Conservation (phyloP, 306 rosid genomes). For the Pterocarpus macrocarpus region DNA sequence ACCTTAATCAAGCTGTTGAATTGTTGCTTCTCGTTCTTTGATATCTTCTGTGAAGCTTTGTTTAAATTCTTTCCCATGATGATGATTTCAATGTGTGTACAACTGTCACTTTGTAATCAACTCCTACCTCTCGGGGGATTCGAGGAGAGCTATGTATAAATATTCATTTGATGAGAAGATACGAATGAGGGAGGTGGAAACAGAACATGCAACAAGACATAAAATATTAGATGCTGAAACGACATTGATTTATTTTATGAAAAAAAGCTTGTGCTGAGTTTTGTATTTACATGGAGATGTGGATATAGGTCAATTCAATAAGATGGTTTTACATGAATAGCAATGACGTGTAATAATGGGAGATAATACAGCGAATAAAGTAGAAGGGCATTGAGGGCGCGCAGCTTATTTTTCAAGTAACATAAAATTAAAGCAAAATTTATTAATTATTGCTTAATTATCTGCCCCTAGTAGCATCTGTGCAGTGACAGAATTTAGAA, state of each 20-base stretch:
- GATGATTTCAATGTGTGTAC: constrained; percentile 48
- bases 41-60: constrained; percentile 50
- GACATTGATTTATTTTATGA: constrained; percentile 36
- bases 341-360: constrained; percentile 14
- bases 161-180: constrained; percentile 42
- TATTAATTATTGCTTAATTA: not conserved
- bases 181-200: constrained; percentile 37
- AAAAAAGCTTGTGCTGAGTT: constrained; percentile 36
- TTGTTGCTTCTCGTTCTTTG: constrained; percentile 48
- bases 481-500: constrained; percentile 5
- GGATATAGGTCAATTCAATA: constrained; percentile 57
- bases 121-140: constrained; percentile 67
- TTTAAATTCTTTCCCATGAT: constrained; percentile 56
- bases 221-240: constrained; percentile 51
- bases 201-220: constrained; percentile 38
- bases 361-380: not conserved
- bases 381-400: constrained; percentile 61
- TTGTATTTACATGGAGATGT: constrained; percentile 52
- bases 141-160: constrained; percentile 51
- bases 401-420: constrained; percentile 51
- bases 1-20: constrained; percentile 57
- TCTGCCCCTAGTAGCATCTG: not conserved
- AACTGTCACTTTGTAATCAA: constrained; percentile 60
- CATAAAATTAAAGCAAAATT: constrained; percentile 31
- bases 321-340: constrained; percentile 29